Percentiles rank a stretch among this genome's conserved stretches.
Evolutionary conservation across 495 filamentous ascomycete genomes (phyloP).

Genomic region (Extremus antarcticus): DNA sequence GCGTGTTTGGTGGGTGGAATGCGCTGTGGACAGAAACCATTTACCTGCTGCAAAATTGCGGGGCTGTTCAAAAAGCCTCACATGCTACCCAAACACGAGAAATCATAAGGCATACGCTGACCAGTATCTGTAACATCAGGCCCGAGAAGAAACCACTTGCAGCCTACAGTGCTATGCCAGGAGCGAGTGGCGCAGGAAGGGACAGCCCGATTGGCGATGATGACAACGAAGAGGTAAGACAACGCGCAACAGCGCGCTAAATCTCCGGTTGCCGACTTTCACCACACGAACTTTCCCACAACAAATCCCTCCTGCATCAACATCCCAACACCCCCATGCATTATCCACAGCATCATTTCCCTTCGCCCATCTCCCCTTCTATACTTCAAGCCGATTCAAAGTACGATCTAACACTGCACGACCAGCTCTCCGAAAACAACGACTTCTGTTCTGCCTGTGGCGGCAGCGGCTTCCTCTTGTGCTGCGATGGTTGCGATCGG

Average conservation of each 20-base stretch:
- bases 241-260: slow-evolving; percentile 19
- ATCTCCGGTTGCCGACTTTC: slow-evolving; percentile 11
- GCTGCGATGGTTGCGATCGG: slow-evolving; percentile 81
- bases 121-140: slow-evolving; percentile 12
- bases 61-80: slow-evolving; percentile 6
- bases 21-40: neutral
- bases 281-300: slow-evolving; percentile 13
- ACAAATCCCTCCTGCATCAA: slow-evolving; percentile 14
- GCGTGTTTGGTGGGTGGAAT: slow-evolving; percentile 8
- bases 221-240: slow-evolving; percentile 34
- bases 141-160: slow-evolving; percentile 34
- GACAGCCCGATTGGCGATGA: slow-evolving; percentile 31
- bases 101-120: slow-evolving; percentile 10
- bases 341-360: slow-evolving; percentile 1
- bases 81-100: neutral
- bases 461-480: slow-evolving; percentile 70
- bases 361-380: slow-evolving; percentile 4
- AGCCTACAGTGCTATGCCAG: slow-evolving; percentile 30
- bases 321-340: slow-evolving; percentile 15
- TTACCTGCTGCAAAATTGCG: neutral
- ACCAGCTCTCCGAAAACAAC: slow-evolving; percentile 61
- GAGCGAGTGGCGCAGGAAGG: slow-evolving; percentile 23
- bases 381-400: slow-evolving; percentile 9
- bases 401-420: slow-evolving; percentile 19
- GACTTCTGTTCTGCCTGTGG: slow-evolving; percentile 79